A percentile compares a stretch with the other conserved stretches of the same genome.
These are phyloP conservation scores for Microbotryum saponariae DNA, from an alignment of 1,284 basidiomycete species.

Conservation along the genomic window DNA sequence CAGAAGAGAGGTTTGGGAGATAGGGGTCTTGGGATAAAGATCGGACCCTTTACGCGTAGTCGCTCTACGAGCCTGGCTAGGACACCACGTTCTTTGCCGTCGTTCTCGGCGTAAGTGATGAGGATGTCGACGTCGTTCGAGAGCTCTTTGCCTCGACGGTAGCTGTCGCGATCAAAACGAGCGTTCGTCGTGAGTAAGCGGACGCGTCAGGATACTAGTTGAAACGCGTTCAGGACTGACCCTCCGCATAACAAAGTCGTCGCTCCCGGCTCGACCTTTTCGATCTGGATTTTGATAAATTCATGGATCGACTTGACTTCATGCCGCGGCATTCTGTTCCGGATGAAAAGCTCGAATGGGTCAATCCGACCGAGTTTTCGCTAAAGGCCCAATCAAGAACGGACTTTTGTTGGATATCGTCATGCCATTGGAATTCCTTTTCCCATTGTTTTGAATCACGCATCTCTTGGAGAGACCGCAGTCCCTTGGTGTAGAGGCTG, in stretches of 20 bases:
- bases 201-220: neutral
- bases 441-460: conserved; percentile 11
- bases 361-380: too few relatives aligned
- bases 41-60: conserved; percentile 16
- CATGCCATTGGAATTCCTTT: conserved; percentile 24
- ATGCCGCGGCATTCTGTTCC: conserved; percentile 52
- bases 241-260: conserved; percentile 62
- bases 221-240: conserved; percentile 42
- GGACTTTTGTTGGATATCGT: conserved; percentile 20
- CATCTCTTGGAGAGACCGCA: conserved; percentile 17
- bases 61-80: conserved; percentile 12
- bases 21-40: neutral
- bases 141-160: conserved; percentile 61
- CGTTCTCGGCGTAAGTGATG: conserved; percentile 56
- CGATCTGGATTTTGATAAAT: conserved; percentile 54
- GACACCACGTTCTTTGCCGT: conserved; percentile 21
- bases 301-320: conserved; percentile 61
- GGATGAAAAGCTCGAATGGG: too few relatives aligned
- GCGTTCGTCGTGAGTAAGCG: neutral
- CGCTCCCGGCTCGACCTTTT: conserved; percentile 53
- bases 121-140: conserved; percentile 74
- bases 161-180: conserved; percentile 44
- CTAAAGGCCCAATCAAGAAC: neutral
- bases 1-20: too few relatives aligned
- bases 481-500: conserved; percentile 21